Evolutionary conservation across 2,329 filamentous ascomycete species (phyloP).

Genomic region (Cordyceps militaris): DNA sequence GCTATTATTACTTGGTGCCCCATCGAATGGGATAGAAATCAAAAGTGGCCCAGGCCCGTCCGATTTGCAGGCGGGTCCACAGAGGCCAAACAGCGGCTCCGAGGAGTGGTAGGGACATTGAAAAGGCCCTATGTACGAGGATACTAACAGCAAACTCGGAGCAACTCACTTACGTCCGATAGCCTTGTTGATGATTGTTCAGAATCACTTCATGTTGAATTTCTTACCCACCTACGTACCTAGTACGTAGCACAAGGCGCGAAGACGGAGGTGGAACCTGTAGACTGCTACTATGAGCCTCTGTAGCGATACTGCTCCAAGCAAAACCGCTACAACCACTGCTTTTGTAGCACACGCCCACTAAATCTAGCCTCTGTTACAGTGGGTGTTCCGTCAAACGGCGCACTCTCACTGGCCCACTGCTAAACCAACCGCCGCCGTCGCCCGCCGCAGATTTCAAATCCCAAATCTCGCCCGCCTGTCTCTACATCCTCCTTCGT

Average conservation of each 20-base stretch:
- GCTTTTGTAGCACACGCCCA: not conserved
- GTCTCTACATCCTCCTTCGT: not conserved
- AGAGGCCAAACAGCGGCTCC: not conserved
- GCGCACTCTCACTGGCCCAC: not conserved
- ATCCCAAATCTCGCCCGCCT: conserved; percentile 2
- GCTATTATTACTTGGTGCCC: not conserved
- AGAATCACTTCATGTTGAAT: too few species aligned
- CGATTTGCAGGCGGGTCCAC: conserved; percentile 10
- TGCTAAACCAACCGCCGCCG: not conserved
- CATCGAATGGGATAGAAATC: conserved; percentile 9
- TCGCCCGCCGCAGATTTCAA: conserved; percentile 10
- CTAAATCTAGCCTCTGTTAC: not conserved
- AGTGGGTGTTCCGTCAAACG: not conserved
- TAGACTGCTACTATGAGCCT: not conserved
- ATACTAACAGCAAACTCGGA: too few species aligned
- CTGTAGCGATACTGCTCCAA: not conserved
- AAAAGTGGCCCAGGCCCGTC: not conserved
- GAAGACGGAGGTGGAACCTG: too few species aligned
- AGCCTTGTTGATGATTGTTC: too few species aligned
- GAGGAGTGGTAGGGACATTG: too few species aligned
- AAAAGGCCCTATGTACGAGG: too few species aligned
- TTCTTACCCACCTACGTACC: too few species aligned
- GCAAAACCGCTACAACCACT: not conserved
- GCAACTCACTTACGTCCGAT: too few species aligned
- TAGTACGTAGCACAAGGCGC: too few species aligned